Percentiles rank a stretch among this genome's conserved stretches.
These are phyloP conservation scores for Aureobasidium sp. DNA, from an alignment of 2,329 filamentous ascomycete species.

Conservation along the genomic window DNA sequence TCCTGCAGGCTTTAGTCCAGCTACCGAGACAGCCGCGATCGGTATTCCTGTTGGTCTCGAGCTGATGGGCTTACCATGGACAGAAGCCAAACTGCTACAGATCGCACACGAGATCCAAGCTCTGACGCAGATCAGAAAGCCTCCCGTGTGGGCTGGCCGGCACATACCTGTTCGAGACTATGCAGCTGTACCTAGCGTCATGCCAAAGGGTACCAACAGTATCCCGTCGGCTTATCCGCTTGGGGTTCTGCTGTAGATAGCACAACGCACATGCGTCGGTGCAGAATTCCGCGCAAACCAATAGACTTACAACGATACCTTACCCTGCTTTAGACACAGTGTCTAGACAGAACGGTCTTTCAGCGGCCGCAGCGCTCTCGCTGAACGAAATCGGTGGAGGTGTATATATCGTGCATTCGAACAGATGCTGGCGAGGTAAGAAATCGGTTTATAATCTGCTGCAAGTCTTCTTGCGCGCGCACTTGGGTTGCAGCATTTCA, in stretches of 20 bases:
- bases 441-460: not conserved
- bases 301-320: not conserved
- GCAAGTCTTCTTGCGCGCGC: not conserved
- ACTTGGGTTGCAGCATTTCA: not conserved
- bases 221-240: constrained; percentile 41
- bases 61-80: constrained; percentile 52
- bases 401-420: not conserved
- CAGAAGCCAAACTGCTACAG: constrained; percentile 47
- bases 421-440: not conserved
- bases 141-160: constrained; percentile 41
- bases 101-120: constrained; percentile 48
- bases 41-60: constrained; percentile 61
- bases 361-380: not conserved
- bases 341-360: not conserved
- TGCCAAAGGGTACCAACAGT: constrained; percentile 38
- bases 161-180: constrained; percentile 36
- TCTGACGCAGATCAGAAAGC: constrained; percentile 39
- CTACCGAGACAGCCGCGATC: constrained; percentile 43
- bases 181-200: constrained; percentile 36
- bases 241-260: constrained; percentile 27
- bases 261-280: constrained; percentile 4
- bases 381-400: not conserved
- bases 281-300: not conserved
- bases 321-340: not conserved
- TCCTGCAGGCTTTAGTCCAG: constrained; percentile 47